phyloP scores from a whole-genome alignment of 345 rosid species.

The Erucastrum elatum region DNA sequence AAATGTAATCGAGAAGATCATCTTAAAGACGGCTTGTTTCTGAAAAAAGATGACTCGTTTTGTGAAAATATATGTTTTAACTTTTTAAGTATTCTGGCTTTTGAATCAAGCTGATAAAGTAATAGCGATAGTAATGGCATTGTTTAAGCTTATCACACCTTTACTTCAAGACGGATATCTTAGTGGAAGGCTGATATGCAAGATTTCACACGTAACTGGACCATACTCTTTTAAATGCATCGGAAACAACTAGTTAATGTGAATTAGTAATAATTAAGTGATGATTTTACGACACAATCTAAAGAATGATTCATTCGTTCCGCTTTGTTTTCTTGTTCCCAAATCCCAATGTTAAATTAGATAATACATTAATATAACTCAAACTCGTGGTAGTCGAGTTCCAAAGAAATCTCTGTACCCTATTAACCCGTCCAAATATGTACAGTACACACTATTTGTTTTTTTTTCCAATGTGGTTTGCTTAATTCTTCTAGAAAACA shows the following conservation, averaged over 20 bases:
- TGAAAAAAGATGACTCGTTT: neutral
- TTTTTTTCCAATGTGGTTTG: neutral
- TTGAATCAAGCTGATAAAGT: neutral
- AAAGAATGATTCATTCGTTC: slow-evolving; percentile 14
- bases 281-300: slow-evolving; percentile 4
- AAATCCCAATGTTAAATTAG: slow-evolving; percentile 23
- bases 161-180: neutral
- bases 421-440: neutral
- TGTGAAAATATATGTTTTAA: neutral
- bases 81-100: neutral
- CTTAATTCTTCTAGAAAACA: neutral
- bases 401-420: neutral
- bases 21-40: slow-evolving; percentile 6
- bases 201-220: neutral
- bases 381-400: neutral
- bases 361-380: neutral
- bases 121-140: neutral
- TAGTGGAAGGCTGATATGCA: neutral
- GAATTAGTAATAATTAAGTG: neutral
- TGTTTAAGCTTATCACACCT: neutral
- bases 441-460: neutral
- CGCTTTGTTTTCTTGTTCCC: slow-evolving; percentile 17
- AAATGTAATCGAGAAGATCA: slow-evolving; percentile 16
- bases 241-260: neutral
- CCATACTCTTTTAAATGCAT: neutral